Percentiles rank a stretch among this genome's conserved stretches.
Evolutionary conservation across 2,329 filamentous ascomycete genomes (phyloP).

Genomic region (Epichloe elymi): DNA sequence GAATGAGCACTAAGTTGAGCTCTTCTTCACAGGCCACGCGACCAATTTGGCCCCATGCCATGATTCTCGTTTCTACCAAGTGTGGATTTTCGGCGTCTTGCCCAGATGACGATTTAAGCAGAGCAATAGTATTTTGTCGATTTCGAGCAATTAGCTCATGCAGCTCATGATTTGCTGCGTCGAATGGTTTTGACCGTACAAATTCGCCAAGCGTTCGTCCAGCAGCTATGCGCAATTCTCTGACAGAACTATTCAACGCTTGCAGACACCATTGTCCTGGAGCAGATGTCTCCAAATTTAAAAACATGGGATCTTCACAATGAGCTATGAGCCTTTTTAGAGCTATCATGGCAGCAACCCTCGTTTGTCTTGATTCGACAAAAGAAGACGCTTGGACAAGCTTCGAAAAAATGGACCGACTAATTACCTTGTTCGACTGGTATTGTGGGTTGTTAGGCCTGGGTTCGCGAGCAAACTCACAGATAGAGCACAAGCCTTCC

Average conservation of each 20-base stretch:
- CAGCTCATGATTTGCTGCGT: slow-evolving; percentile 2
- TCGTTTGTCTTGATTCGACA: slow-evolving; percentile 41
- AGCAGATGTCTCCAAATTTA: slow-evolving; percentile 54
- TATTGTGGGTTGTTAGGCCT: not conserved
- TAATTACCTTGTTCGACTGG: slow-evolving; percentile 19
- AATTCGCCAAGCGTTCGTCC: slow-evolving; percentile 57
- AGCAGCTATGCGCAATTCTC: slow-evolving; percentile 74
- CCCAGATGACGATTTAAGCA: slow-evolving; percentile 60
- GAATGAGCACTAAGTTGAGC: slow-evolving; percentile 71
- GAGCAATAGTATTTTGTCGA: slow-evolving; percentile 53
- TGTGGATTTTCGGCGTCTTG: slow-evolving; percentile 43
- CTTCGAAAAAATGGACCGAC: slow-evolving; percentile 27
- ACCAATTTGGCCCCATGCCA: slow-evolving; percentile 78
- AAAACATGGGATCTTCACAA: slow-evolving; percentile 40
- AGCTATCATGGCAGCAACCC: slow-evolving; percentile 58
- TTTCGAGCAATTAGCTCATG: slow-evolving; percentile 26
- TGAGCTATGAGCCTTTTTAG: slow-evolving; percentile 60
- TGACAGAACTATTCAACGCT: slow-evolving; percentile 67
- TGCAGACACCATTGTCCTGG: slow-evolving; percentile 72
- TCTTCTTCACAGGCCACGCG: slow-evolving; percentile 67
- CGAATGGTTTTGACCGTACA: slow-evolving; percentile 25
- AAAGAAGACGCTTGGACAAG: slow-evolving; percentile 34
- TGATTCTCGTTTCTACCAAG: slow-evolving; percentile 70
- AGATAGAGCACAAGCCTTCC: slow-evolving; percentile 12
- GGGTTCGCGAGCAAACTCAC: slow-evolving; percentile 8